Evolutionary conservation across 2,329 filamentous ascomycete genomes (phyloP).

Genomic region (Seiridium unicorne): DNA sequence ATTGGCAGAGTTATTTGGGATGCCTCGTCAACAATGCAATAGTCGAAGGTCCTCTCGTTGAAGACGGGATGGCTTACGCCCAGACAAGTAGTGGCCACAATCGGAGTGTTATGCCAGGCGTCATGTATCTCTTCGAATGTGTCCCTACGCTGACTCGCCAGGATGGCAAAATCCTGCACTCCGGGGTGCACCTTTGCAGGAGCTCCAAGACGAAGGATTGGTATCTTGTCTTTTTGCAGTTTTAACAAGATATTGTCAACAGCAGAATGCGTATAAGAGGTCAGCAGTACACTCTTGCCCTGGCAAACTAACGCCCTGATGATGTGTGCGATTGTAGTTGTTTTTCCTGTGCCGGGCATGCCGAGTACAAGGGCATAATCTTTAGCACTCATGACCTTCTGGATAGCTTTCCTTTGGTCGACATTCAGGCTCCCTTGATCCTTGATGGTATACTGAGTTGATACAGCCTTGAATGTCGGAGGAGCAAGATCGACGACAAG

Average conservation of each 20-base stretch:
- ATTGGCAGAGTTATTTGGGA: conserved; percentile 96
- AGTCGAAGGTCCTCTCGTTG: conserved; percentile 86
- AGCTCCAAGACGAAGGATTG: conserved; percentile 81
- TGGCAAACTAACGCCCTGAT: conserved; percentile 86
- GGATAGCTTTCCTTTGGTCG: conserved; percentile 82
- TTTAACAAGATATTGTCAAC: conserved; percentile 98
- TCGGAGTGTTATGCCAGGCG: conserved; percentile 80
- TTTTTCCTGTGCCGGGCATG: conserved; percentile 98
- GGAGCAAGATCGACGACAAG: conserved; percentile 76
- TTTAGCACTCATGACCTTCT: conserved; percentile 92
- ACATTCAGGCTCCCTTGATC: conserved; percentile 72
- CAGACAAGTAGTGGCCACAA: conserved; percentile 93
- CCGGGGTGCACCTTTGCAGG: conserved; percentile 84
- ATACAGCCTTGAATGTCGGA: conserved; percentile 68
- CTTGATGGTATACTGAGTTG: conserved; percentile 63
- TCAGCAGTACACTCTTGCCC: conserved; percentile 88
- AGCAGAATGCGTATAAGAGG: conserved; percentile 95
- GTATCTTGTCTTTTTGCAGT: conserved; percentile 73
- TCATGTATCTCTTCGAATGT: conserved; percentile 81
- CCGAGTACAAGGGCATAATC: conserved; percentile 97
- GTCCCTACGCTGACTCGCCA: conserved; percentile 71
- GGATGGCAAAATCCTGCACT: conserved; percentile 78
- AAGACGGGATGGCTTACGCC: conserved; percentile 90
- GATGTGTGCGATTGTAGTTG: conserved; percentile 96
- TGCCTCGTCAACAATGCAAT: conserved; percentile 97